Evolutionary conservation across 2,329 filamentous ascomycete genomes (phyloP), one percentile per base, ranked within the genome.

Genomic region (Stagonosporopsis chrysanthemi): DNA sequence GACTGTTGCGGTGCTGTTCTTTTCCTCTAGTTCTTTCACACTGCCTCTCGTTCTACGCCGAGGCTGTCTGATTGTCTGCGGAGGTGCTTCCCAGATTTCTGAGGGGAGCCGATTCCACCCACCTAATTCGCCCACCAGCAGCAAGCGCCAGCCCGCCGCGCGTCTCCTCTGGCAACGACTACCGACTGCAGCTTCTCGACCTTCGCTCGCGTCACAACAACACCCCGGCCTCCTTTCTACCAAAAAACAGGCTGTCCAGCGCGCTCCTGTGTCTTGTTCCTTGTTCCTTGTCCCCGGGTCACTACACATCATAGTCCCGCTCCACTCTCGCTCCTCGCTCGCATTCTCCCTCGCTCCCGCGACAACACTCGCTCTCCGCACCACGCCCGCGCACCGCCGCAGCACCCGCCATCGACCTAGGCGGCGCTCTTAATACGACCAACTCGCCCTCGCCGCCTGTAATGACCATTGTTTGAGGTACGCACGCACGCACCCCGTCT

Each of bases 401-500:
- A 47, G 42, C 54, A 36, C 24, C 14, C 23, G 42, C 47, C 35
- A 56, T n/a, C 35, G 17, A 52, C 48, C 38, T 48, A 57, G 48
- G 24, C 48, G 22, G 61, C 65, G 47, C 56, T 49, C 50, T 43
- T 39, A 60, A 46, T 56, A 58, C 56, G 42, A 64, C 62, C 66
- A 69, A 69, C 68, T 52, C 49, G 38, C 54, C 56, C 42, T 61
- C 62, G 60, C 58, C 69, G 70, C 63, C 69, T 70, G 68, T 75
- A 71, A 76, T 76, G 74, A 67, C 61, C 73, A 75, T 75, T 76
- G 74, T 75, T 75, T 76, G 73, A 76, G 74, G 73, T 76, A 71
- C 64, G 63, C 54, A 57, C 54, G 31, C 31, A 29, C 24, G 24
- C 24, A 11, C 29, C 29, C 29, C 14, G 14, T 24, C 54, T 28